phyloP scores from a whole-genome alignment of 169 alveolate species.

The Neospora caninum region DNA sequence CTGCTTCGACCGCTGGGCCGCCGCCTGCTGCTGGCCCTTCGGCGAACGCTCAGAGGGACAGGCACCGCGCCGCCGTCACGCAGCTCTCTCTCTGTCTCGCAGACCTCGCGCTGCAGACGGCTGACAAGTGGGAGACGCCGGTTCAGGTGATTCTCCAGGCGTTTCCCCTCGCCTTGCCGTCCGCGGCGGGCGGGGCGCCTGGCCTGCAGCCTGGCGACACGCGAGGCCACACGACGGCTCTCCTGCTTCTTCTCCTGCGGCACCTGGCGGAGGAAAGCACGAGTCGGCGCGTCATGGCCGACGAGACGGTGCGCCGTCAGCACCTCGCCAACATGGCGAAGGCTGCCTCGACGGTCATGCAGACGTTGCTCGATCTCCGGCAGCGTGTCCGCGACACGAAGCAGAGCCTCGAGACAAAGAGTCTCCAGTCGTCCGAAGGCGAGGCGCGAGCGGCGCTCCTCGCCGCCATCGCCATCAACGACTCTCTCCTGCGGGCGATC shows the following conservation, averaged over 20 bases:
- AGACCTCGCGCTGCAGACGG: slow-evolving; percentile 11
- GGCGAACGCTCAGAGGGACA: background rate
- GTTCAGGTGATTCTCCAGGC: background rate
- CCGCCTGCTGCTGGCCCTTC: too few species aligned
- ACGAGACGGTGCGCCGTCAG: background rate
- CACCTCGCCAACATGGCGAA: background rate
- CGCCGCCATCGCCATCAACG: background rate
- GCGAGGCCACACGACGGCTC: background rate
- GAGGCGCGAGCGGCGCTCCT: background rate
- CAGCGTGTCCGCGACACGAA: background rate
- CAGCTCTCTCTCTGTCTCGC: slow-evolving; percentile 26
- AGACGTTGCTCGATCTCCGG: slow-evolving; percentile 12
- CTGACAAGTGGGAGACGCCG: background rate
- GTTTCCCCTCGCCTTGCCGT: background rate
- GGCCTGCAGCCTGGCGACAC: background rate
- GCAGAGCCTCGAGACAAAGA: background rate
- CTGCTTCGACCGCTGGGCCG: background rate
- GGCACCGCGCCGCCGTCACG: background rate
- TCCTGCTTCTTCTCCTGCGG: background rate
- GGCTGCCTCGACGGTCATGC: background rate
- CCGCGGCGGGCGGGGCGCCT: background rate
- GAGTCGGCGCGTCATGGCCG: slow-evolving; percentile 1
- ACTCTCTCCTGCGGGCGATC: background rate
- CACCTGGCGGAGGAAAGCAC: slow-evolving; percentile 18
- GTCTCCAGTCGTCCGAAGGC: background rate